Conservation (phyloP, 352 stramenopile genomes). For the Saprolegnia parasitica region DNA sequence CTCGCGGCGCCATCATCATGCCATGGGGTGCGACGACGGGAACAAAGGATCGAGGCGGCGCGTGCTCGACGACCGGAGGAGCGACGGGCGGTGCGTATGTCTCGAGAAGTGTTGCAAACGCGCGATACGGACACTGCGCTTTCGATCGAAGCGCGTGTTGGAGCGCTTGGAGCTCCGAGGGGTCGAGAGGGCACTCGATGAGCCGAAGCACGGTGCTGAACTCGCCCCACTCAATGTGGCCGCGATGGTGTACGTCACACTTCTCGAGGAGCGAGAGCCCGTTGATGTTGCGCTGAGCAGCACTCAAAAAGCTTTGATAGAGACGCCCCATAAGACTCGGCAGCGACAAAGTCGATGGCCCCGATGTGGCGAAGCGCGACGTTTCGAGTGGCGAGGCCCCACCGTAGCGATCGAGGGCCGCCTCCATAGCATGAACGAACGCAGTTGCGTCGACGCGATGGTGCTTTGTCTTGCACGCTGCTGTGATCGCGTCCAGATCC, state of each 20-base stretch:
- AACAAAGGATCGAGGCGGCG: neutral
- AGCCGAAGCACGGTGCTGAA: constrained; percentile 73
- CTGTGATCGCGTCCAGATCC: constrained; percentile 1
- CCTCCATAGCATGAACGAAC: constrained; percentile 9
- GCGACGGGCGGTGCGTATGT: constrained; percentile 14
- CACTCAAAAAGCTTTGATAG: constrained; percentile 47
- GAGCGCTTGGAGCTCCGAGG: constrained; percentile 44
- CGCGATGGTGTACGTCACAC: constrained; percentile 50
- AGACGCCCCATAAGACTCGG: neutral
- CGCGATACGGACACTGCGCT: constrained; percentile 29
- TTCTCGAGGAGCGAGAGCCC: constrained; percentile 66
- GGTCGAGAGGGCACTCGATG: constrained; percentile 57
- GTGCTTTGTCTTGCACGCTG: neutral
- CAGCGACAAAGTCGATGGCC: neutral
- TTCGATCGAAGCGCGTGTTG: constrained; percentile 43
- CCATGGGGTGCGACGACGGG: neutral
- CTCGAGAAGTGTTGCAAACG: constrained; percentile 27
- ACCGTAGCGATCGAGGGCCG: neutral
- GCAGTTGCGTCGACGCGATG: constrained; percentile 9
- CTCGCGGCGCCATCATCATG: neutral
- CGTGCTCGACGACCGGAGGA: neutral
- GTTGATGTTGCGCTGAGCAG: constrained; percentile 71
- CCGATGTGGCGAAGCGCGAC: neutral
- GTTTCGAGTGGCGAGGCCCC: neutral
- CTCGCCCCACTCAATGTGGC: constrained; percentile 55